Base-by-base conservation (phyloP, 1,139 yeast species). In the Arxiozyma telluris region DNA sequence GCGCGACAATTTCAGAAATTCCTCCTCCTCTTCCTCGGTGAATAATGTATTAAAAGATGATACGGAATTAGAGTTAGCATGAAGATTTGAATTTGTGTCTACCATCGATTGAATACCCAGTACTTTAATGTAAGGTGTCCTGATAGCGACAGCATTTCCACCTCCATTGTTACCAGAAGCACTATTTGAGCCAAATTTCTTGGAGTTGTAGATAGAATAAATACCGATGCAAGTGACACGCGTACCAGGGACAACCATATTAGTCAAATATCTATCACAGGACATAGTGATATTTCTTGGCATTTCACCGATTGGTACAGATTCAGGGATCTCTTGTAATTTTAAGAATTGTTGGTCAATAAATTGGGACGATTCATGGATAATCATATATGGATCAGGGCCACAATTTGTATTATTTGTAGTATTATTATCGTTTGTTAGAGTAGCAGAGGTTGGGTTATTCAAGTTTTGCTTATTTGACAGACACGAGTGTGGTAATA, bases 271-370 rank as follows among this genome's bases (percentile, higher is more conserved):
- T 60, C 98, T 79, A 68, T 94, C 98, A 22, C 91, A 88, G 51
- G 94, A 88, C 61, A 94, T 76, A 57, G 89, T 71, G 51, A 94
- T 86, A 65, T 93, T 96, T 62, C 99, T 82, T 17, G 99, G 99
- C 91, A 93, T 86, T 73, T 93, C 99, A 59, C 99, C 98, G 22
- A 93, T 96, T 1, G 98, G 99, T 0, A 93, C 98, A 85, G 88
- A 87, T 69, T 93, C 98, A 17, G 98, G 98, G 18, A 95, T 79
- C 68, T 93, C 99, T 69, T 93, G 99, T 53, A 94, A 76, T 68
- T 94, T 94, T 65, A 94, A 77, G 27, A 87, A 83, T 70, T 94
- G 99, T 69, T 94, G 98, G 71, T 94, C 98, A 55, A 93, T 86
- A 68, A 91, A 94, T 20, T 81, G 76, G 1, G 97, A 90, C 66